A percentile compares a stretch with the other conserved stretches of the same genome.
These are phyloP conservation scores for Ceratobasidium sp. DNA, from an alignment of 1,284 basidiomycete genomes.

Conservation along the genomic window DNA sequence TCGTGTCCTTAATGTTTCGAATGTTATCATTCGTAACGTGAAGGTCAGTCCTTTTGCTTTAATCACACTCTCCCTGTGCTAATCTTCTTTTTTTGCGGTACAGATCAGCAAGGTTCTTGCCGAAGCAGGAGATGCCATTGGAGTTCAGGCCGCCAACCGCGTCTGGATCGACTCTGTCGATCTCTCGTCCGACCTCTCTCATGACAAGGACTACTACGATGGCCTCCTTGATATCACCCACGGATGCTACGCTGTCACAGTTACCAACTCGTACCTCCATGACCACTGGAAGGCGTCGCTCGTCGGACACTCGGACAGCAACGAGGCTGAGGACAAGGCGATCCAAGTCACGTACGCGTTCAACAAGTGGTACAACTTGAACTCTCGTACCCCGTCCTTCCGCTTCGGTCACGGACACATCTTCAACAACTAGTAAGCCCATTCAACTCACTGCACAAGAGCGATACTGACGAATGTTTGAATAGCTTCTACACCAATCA, in stretches of 20 bases:
- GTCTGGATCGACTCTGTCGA: conserved; percentile 66
- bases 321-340: conserved; percentile 55
- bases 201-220: conserved; percentile 51
- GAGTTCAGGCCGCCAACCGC: conserved; percentile 61
- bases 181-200: conserved; percentile 55
- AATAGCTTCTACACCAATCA: conserved; percentile 60
- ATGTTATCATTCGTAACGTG: conserved; percentile 67
- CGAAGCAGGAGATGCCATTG: conserved; percentile 58
- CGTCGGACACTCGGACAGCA: conserved; percentile 64
- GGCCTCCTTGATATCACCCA: conserved; percentile 55
- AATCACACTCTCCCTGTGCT: no score
- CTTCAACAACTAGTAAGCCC: conserved; percentile 28
- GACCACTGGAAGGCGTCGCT: conserved; percentile 64
- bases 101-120: conserved; percentile 66
- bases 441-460: background rate
- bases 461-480: background rate
- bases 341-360: conserved; percentile 28
- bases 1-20: conserved; percentile 61
- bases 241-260: conserved; percentile 62
- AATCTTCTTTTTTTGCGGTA: background rate
- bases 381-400: conserved; percentile 53
- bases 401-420: conserved; percentile 56
- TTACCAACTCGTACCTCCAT: conserved; percentile 60
- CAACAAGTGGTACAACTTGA: conserved; percentile 52
- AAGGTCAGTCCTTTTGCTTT: conserved; percentile 47